Evolutionary conservation across 805 yeast genomes (phyloP), one percentile per base, ranked within the genome.

Genomic region (Pichia rugopelliculosa): DNA sequence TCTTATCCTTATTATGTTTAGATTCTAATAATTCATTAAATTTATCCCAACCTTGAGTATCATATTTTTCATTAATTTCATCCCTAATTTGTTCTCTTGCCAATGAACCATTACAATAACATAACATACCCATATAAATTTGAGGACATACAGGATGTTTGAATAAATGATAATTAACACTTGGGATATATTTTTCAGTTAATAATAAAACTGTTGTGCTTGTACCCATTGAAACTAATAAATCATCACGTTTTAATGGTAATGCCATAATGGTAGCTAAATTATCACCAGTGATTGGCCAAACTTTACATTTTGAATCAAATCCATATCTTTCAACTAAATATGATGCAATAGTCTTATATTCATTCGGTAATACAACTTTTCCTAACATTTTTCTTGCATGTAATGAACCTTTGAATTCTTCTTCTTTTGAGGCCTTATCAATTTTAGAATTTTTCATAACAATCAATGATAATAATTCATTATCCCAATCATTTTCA

Each of bases 121-220:
- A 89, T 46, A 90, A 78, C 97, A 89, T 89, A 21, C 95, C 96
- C 96, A 89, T 90, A 62, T 80, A 89, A 34, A 83, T 80, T 34
- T 73, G 73, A 0, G 77, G 76, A 52, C 85, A 76, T 0, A 95
- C 84, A 9, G 97, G 96, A 61, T 90, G 96, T 53, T 79, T 79
- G 68, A 89, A 89, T 54, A 88, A 65, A 60, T 89, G 96, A 61
- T 88, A 89, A 56, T 82, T 84, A 6, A 87, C 79, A 1, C 90
- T 83, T 2, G 96, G 89, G 18, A 72, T 73, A 60, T 82, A 89
- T 48, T 79, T 74, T 50, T 87, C 83, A 6, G 96, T 89, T 38
- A 89, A 82, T 42, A 89, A 67, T 33, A 90, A 71, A 3, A 87
- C 87, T 0, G 97, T 89, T 2, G 97, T 89, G n/a, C 93, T 83